Evolutionary conservation across 2,329 filamentous ascomycete species (phyloP).

Genomic region (Aspergillus sclerotialis): DNA sequence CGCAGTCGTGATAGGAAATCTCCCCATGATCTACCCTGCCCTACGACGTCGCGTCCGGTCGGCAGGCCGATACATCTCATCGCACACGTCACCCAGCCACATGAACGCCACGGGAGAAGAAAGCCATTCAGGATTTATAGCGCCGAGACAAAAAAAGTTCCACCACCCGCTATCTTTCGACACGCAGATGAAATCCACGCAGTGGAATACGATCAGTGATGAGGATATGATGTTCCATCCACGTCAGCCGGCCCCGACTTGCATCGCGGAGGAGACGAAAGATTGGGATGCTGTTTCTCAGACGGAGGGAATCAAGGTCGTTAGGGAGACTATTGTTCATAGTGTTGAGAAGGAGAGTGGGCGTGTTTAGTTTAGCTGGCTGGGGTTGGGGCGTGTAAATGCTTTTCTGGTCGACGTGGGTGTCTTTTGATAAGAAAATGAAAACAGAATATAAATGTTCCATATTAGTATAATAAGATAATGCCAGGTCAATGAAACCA

Average conservation of each 20-base stretch:
- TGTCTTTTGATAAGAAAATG: too few species aligned
- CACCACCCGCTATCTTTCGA: constrained; percentile 24
- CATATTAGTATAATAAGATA: too few species aligned
- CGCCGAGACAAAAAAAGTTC: constrained; percentile 23
- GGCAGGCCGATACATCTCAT: constrained; percentile 19
- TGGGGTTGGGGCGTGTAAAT: background rate
- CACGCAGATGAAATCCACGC: constrained; percentile 10
- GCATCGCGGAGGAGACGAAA: constrained; percentile 11
- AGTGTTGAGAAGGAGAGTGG: constrained; percentile 11
- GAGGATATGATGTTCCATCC: constrained; percentile 19
- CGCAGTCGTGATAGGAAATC: constrained; percentile 37
- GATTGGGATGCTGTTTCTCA: constrained; percentile 16
- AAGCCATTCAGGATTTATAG: too few species aligned
- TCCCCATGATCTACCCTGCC: constrained; percentile 37
- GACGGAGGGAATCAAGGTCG: constrained; percentile 22
- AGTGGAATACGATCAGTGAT: constrained; percentile 24
- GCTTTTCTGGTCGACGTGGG: too few species aligned
- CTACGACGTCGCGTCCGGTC: constrained; percentile 19
- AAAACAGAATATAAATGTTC: too few species aligned
- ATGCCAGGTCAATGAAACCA: too few species aligned
- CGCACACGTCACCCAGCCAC: too few species aligned
- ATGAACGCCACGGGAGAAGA: too few species aligned
- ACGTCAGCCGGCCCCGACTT: constrained; percentile 17
- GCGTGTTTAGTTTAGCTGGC: constrained; percentile 17
- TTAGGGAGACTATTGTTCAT: constrained; percentile 24